Conservation (phyloP, 73 alveolate species). For the Paramecium caudatum region DNA sequence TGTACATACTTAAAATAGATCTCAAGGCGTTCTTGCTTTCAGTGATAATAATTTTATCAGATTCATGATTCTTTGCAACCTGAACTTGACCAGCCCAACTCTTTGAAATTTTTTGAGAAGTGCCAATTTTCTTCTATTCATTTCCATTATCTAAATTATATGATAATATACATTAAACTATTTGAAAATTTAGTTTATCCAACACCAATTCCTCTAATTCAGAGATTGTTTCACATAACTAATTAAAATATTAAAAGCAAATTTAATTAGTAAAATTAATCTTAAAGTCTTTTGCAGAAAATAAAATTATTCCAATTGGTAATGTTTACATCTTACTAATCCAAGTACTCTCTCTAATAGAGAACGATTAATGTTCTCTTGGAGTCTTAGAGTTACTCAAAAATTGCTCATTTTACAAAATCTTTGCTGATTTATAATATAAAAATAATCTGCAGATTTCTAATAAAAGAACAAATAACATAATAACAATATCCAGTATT, state of each 20-base stretch:
- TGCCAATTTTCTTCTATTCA: neutral
- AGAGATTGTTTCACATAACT: neutral
- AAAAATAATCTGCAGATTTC: neutral
- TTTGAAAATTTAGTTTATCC: neutral
- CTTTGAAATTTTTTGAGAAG: neutral
- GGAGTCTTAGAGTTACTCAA: neutral
- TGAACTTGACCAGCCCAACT: neutral
- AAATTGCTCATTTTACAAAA: neutral
- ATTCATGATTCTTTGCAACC: neutral
- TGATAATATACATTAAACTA: neutral
- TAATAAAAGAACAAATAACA: neutral
- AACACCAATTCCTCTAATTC: neutral
- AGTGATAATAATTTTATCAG: neutral
- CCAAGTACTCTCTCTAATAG: slow-evolving; percentile 9
- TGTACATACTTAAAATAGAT: neutral
- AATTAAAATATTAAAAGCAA: neutral
- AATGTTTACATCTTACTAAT: slow-evolving; percentile 1
- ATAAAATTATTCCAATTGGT: neutral
- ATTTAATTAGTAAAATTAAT: neutral
- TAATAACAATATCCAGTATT: neutral
- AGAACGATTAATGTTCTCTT: neutral
- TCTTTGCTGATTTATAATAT: neutral
- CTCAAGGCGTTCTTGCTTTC: neutral
- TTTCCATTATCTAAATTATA: neutral
- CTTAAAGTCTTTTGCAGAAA: slow-evolving; percentile 6